Percentiles rank a stretch among this genome's conserved stretches.
Evolutionary conservation across 768 basidiomycete species (phyloP).

Genomic region (Panaeolus cyanescens): DNA sequence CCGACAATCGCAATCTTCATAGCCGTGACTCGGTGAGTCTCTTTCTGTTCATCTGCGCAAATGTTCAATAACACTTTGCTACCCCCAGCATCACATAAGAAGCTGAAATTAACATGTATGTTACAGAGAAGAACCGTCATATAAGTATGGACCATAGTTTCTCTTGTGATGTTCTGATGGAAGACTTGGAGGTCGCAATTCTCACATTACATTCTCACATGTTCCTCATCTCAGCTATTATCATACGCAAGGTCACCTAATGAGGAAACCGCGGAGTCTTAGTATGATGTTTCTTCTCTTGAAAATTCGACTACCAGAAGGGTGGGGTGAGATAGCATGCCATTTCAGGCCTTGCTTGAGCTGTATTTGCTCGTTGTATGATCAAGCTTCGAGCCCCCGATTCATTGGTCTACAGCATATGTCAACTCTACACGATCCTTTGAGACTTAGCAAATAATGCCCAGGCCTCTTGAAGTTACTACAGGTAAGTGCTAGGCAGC

Average conservation of each 20-base stretch:
- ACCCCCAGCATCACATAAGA: neutral
- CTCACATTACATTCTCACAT: neutral
- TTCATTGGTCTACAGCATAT: neutral
- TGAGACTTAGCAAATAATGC: neutral
- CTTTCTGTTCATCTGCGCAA: neutral
- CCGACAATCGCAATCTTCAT: neutral
- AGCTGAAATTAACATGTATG: constrained; percentile 1
- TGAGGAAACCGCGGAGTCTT: constrained; percentile 4
- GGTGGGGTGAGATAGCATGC: neutral
- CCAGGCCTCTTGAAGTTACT: neutral
- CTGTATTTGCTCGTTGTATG: neutral
- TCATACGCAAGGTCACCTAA: neutral
- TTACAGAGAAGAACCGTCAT: neutral
- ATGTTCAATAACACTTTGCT: neutral
- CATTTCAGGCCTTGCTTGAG: neutral
- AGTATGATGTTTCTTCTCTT: neutral
- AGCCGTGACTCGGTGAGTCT: neutral
- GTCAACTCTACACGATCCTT: neutral
- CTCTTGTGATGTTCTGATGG: neutral
- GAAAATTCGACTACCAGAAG: neutral
- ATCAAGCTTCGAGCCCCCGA: neutral
- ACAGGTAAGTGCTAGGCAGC: neutral
- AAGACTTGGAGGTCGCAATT: neutral
- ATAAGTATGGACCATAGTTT: neutral
- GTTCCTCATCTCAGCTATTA: neutral